Base-by-base conservation (phyloP, 1,139 yeast genomes). In the Pichiaceae sp. region DNA sequence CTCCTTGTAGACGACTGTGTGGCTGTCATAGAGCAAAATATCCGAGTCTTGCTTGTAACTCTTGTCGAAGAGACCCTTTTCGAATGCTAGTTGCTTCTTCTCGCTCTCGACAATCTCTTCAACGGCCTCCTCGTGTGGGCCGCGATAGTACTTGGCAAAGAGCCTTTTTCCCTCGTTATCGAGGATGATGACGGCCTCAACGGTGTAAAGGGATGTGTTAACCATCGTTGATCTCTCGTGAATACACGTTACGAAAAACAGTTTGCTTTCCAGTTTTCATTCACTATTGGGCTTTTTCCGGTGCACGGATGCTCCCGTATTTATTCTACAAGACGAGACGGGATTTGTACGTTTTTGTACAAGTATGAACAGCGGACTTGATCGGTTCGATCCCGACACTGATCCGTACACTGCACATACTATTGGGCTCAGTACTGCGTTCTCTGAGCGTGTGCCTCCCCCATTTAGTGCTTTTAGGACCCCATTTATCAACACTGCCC, bases 91-190 rank as follows among this genome's bases (percentile, higher is more conserved):
- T 62, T 91, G 96, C 47, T 79, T 78, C 54, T 76, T 74, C 37
- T 52, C 46, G 33, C 43, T 52, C 32, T 43, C 41, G 37, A 57
- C 49, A 26, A 56, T 48, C 20, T 55, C 60, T 28, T 52, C 49
- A 16, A 50, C 49, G 6, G 43, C 29, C 14, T 43, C 46, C 25
- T 53, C 53, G 48, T 75, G 78, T 20, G 85, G 85, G 29, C 82
- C 72, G 46, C 68, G 68, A 63, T 81, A 91, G 66, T 91, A 93
- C 56, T 89, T 89, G 47, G 95, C 80, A 54, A 73, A 84, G 36
- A 91, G 63, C 49, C 98, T 70, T 40, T 75, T 71, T 15, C 95
- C 96, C 45, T 81, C 82, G 49, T 70, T 75, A 59, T 89, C 97
- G 50, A 91, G 73, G 50, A 89, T 74, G 49, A 87, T 64, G 37